These are phyloP conservation scores for Theileria annulata DNA, from an alignment of 169 alveolate genomes.

Conservation along the genomic window DNA sequence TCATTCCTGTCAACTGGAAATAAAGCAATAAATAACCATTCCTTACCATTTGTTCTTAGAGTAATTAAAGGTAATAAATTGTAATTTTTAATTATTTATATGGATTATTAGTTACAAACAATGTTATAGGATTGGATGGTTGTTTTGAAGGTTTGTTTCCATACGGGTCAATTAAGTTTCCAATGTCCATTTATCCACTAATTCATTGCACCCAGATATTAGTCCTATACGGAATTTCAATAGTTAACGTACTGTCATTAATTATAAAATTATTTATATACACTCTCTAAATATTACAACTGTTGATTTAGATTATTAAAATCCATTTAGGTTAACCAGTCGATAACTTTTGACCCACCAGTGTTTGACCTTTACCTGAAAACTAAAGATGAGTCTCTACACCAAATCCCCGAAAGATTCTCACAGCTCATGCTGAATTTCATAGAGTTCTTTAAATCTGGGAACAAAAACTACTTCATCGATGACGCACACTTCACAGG, in stretches of 20 bases:
- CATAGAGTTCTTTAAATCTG: conserved; percentile 16
- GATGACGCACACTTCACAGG: conserved; percentile 26
- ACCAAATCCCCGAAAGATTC: conserved; percentile 13
- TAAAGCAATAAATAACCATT: conserved; percentile 4
- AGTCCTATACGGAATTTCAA: conserved; percentile 37
- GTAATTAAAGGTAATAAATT: conserved; percentile 15
- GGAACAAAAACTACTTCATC: conserved; percentile 4
- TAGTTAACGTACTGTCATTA: conserved; percentile 29
- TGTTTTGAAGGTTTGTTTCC: conserved; percentile 63
- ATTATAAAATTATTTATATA: conserved; percentile 9
- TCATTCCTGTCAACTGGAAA: conserved; percentile 12
- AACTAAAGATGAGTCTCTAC: conserved; percentile 6
- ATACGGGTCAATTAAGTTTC: conserved; percentile 15
- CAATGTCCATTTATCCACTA: conserved; percentile 25
- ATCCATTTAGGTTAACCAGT: conserved; percentile 28
- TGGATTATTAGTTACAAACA: neutral
- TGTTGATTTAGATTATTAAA: neutral
- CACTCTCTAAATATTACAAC: neutral
- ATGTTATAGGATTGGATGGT: conserved; percentile 28
- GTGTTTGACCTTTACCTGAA: conserved; percentile 26
- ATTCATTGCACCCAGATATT: conserved; percentile 26
- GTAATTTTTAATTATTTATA: neutral
- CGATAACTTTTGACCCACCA: conserved; percentile 52
- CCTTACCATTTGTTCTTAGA: conserved; percentile 26
- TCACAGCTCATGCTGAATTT: conserved; percentile 9